Evolutionary conservation across 768 basidiomycete genomes (phyloP).

Genomic region (Pluteus cervinus): DNA sequence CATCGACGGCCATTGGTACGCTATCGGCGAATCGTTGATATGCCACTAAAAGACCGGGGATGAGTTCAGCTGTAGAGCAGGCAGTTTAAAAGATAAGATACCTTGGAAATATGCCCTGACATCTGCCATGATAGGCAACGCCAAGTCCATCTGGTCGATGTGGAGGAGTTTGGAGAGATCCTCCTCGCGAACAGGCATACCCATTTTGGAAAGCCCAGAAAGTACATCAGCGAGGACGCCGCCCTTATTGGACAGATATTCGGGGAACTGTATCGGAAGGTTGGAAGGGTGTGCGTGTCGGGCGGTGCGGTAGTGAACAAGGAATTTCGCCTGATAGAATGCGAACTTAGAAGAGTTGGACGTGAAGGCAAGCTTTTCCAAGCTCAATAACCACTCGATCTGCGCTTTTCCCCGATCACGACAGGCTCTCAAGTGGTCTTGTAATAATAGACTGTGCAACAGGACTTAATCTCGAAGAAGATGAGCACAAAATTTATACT

Average conservation of each 20-base stretch:
- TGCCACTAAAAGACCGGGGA: slow-evolving; percentile 32
- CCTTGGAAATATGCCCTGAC: slow-evolving; percentile 76
- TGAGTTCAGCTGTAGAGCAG: slow-evolving; percentile 1
- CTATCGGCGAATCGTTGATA: slow-evolving; percentile 57
- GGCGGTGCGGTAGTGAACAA: slow-evolving; percentile 39
- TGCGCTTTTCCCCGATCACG: slow-evolving; percentile 29
- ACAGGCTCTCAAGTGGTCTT: slow-evolving; percentile 43
- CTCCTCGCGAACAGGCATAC: slow-evolving; percentile 25
- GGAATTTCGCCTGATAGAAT: slow-evolving; percentile 36
- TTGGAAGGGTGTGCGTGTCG: slow-evolving; percentile 20
- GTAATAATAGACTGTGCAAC: slow-evolving; percentile 36
- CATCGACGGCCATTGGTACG: slow-evolving; percentile 50
- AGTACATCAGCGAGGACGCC: slow-evolving; percentile 18
- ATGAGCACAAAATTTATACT: slow-evolving; percentile 4
- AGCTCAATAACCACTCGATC: slow-evolving; percentile 41
- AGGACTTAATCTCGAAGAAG: not conserved
- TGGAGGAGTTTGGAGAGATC: slow-evolving; percentile 48
- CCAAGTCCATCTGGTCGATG: slow-evolving; percentile 45
- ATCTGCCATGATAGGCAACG: slow-evolving; percentile 62
- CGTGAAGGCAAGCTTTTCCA: slow-evolving; percentile 47
- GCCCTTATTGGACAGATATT: slow-evolving; percentile 14
- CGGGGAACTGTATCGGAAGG: slow-evolving; percentile 18
- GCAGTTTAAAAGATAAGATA: slow-evolving; percentile 15
- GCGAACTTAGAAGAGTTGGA: slow-evolving; percentile 46
- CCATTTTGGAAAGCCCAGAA: slow-evolving; percentile 29